Evolutionary conservation across 2,329 filamentous ascomycete species (phyloP).

Genomic region (Exophiala spinifera): DNA sequence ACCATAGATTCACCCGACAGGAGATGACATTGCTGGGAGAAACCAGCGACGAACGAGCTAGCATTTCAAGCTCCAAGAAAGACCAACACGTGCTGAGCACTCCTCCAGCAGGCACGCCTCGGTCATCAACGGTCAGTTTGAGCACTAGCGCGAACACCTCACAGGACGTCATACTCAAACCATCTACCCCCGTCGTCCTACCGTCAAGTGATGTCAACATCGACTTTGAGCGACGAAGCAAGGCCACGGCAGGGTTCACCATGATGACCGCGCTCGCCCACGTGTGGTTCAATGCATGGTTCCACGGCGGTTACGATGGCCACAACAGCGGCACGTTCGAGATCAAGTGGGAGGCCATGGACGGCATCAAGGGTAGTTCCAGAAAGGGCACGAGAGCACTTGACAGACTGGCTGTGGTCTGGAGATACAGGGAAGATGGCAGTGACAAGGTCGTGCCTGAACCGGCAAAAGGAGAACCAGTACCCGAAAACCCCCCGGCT

Average conservation of each 20-base stretch:
- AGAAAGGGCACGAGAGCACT: conserved; percentile 78
- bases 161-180: conserved; percentile 74
- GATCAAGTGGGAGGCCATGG: conserved; percentile 74
- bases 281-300: conserved; percentile 95
- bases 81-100: conserved; percentile 21
- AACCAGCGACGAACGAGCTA: conserved; percentile 29
- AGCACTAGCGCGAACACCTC: conserved; percentile 53
- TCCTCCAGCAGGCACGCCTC: conserved; percentile 21
- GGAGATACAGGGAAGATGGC: conserved; percentile 54
- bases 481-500: conserved; percentile 66
- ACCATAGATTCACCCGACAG: conserved; percentile 71
- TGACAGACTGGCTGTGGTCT: conserved; percentile 80
- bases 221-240: conserved; percentile 81
- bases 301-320: conserved; percentile 71
- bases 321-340: conserved; percentile 69
- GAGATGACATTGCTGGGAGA: conserved; percentile 67
- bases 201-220: conserved; percentile 86
- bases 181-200: conserved; percentile 64
- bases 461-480: conserved; percentile 63
- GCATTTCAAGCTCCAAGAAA: conserved; percentile 4
- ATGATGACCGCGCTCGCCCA: conserved; percentile 93
- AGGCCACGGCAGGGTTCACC: conserved; percentile 70
- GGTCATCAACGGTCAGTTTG: conserved; percentile 32
- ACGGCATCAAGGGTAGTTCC: conserved; percentile 87
- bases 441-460: conserved; percentile 55